Base-by-base conservation (phyloP, 441 rosid species). In the Adansonia rubrostipa region DNA sequence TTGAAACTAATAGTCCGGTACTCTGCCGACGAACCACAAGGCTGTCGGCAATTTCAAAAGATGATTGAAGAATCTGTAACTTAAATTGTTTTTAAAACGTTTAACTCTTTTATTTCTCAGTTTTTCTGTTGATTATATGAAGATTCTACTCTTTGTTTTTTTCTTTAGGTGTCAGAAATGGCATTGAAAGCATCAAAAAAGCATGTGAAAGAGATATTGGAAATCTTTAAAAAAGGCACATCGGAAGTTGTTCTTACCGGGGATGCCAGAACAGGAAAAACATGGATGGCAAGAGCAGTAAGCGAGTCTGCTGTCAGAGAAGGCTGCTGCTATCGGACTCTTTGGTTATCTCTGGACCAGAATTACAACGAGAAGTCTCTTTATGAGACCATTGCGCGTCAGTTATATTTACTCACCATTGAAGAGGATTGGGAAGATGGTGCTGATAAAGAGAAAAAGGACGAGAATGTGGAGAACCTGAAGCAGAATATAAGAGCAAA, bases 221-320 rank as follows among this genome's bases (percentile, higher is more conserved):
- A 11, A 24, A 1, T 2, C 0, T 11, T 28, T 71, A 4, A 2
- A 48, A 48, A 6, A 7, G 6, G 1, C 1, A 20, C 6, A 5
- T 10, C 44, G 0, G 28, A 22, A 48, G 28, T 71, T 9, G 14
- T 71, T 50, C 74, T 71, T 44, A 71, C 61, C 5, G 61, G 74
- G 45, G 22, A 50, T 9, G 22, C 61, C 28, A 88, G 93, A 61
- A 82, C 78, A 0, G 91, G 92, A 63, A 91, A 91, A 82, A 86
- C 92, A 1, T 79, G 88, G 89, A 60, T 87, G 73, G 91, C 91
- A 14, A 80, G 70, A 64, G 33, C 19, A 66, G 76, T 82, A 9
- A 53, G 28, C 19, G 64, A 87, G 0, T 0, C 1, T 72, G 87
- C 61, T 6, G 7, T n/a, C 4, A 7, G 0, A 15, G 4, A 0